Conservation (phyloP, 2,329 filamentous ascomycete species). For the Exophiala alcalophila region DNA sequence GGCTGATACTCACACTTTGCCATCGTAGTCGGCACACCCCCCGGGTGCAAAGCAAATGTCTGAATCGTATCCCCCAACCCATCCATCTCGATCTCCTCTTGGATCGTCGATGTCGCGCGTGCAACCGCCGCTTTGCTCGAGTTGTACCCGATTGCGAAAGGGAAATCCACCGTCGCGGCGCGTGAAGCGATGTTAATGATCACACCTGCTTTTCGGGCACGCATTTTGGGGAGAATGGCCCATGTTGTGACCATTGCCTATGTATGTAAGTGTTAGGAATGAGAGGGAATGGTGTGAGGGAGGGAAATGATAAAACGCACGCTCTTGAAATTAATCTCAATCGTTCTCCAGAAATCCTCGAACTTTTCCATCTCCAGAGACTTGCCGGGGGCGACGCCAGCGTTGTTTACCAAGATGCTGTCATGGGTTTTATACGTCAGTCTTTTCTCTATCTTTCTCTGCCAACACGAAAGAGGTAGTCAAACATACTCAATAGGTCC, state of each 20-base stretch:
- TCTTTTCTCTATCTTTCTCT: conserved; percentile 9
- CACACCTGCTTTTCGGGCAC: conserved; percentile 13
- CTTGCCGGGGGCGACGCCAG: conserved; percentile 29
- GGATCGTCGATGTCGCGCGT: conserved; percentile 18
- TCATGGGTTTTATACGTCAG: conserved; percentile 12
- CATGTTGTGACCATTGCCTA: conserved; percentile 17
- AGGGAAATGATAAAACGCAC: conserved; percentile 6
- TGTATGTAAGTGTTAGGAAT: neutral
- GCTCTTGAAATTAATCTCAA: conserved; percentile 25
- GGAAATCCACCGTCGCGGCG: conserved; percentile 21
- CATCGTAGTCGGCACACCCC: conserved; percentile 18
- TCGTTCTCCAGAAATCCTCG: conserved; percentile 20
- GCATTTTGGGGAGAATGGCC: conserved; percentile 13
- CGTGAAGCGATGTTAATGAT: conserved; percentile 25
- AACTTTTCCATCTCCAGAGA: conserved; percentile 28
- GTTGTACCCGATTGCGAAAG: conserved; percentile 20
- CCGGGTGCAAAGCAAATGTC: conserved; percentile 20
- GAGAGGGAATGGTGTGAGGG: neutral
- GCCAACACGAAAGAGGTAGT: conserved; percentile 1
- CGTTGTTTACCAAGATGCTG: conserved; percentile 34
- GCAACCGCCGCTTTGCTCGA: conserved; percentile 18
- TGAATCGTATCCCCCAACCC: conserved; percentile 14
- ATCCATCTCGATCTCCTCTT: conserved; percentile 23
- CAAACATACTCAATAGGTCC: conserved; percentile 25
- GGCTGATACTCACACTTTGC: conserved; percentile 9